Percentiles rank a stretch among this genome's conserved stretches.
These are phyloP conservation scores for Syzygium oleosum DNA, from an alignment of 345 rosid genomes.

Conservation along the genomic window DNA sequence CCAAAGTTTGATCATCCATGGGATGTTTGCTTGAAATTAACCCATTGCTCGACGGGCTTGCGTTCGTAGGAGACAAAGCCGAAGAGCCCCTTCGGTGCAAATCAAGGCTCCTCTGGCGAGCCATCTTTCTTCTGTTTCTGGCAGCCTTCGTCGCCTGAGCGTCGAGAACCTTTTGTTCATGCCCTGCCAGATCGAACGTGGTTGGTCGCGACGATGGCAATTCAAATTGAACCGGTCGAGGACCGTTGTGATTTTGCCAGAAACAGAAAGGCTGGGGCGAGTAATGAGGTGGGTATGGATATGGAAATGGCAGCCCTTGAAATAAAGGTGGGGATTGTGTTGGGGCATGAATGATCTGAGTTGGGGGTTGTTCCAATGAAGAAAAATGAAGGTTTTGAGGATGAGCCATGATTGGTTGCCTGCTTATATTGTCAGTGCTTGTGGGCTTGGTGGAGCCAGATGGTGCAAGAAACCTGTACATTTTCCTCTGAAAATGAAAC, in stretches of 20 bases:
- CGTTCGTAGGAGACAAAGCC: constrained; percentile 7
- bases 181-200: neutral
- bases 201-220: neutral
- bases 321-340: neutral
- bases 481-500: neutral
- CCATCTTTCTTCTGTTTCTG: constrained; percentile 53
- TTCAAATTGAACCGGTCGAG: neutral
- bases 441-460: neutral
- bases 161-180: neutral
- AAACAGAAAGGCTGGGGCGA: neutral
- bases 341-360: neutral
- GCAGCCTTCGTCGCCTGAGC: constrained; percentile 47
- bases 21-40: neutral
- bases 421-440: neutral
- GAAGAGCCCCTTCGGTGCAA: constrained; percentile 18
- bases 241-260: neutral
- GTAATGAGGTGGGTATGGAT: neutral
- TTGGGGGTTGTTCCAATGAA: neutral
- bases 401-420: neutral
- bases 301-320: neutral
- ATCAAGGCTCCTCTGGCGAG: constrained; percentile 39
- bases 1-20: neutral
- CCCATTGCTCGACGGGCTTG: neutral
- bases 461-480: neutral
- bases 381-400: neutral